Percentiles rank a stretch among this genome's conserved stretches.
Evolutionary conservation across 2,329 filamentous ascomycete genomes (phyloP).

Genomic region (Lachnellula subtilissima): DNA sequence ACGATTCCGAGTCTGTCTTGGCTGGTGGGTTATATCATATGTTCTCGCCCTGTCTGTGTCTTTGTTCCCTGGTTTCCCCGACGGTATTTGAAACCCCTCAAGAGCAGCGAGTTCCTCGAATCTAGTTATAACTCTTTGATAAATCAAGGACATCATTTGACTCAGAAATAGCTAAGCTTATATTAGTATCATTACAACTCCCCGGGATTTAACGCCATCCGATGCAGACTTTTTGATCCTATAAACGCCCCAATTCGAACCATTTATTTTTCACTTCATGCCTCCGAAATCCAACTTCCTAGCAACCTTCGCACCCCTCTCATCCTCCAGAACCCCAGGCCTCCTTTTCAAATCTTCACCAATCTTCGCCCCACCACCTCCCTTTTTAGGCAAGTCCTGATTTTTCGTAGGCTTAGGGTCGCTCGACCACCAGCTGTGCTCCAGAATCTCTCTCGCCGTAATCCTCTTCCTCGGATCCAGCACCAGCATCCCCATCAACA

Average conservation of each 20-base stretch:
- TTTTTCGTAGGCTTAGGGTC: constrained; percentile 80
- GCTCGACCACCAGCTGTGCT: constrained; percentile 80
- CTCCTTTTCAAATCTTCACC: constrained; percentile 76
- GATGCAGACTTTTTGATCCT: neutral
- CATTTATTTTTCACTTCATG: constrained; percentile 18
- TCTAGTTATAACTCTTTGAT: too few relatives aligned
- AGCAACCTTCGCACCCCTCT: constrained; percentile 56
- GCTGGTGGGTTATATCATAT: too few relatives aligned
- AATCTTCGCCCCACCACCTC: constrained; percentile 68
- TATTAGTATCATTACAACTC: neutral
- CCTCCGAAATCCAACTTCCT: constrained; percentile 31
- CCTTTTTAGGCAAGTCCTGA: constrained; percentile 74
- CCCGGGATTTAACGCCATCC: neutral
- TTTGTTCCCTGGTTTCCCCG: too few relatives aligned
- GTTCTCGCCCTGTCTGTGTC: too few relatives aligned
- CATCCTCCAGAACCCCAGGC: constrained; percentile 66
- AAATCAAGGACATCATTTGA: too few relatives aligned
- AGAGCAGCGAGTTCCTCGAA: too few relatives aligned
- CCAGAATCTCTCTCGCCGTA: constrained; percentile 70
- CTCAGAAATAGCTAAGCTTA: too few relatives aligned
- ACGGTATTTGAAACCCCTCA: too few relatives aligned
- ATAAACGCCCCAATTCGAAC: neutral
- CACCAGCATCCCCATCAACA: constrained; percentile 78
- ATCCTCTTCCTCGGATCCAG: constrained; percentile 84
- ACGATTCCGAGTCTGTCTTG: too few relatives aligned